Evolutionary conservation across 768 basidiomycete genomes (phyloP).

Genomic region (Pleurotus pulmonarius): DNA sequence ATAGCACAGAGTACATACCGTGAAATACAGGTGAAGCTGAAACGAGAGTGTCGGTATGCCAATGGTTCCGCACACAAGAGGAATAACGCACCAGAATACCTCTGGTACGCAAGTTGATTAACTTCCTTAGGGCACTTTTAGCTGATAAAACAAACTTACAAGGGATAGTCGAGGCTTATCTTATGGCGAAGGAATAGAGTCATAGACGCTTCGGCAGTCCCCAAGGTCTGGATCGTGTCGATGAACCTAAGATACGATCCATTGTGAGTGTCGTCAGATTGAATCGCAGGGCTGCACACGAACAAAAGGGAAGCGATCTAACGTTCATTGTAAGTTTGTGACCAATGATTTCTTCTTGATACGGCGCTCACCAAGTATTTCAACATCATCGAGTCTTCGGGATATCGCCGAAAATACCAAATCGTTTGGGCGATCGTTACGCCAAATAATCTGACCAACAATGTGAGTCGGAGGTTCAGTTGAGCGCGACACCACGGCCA

Average conservation of each 20-base stretch:
- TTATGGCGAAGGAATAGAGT: not conserved
- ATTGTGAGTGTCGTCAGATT: not conserved
- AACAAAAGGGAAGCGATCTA: not conserved
- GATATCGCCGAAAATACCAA: not conserved
- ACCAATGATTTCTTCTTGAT: not conserved
- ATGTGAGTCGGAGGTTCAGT: too few species aligned
- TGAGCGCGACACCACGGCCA: too few species aligned
- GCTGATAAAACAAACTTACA: not conserved
- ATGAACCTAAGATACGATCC: not conserved
- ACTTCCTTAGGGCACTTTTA: not conserved
- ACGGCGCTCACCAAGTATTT: not conserved
- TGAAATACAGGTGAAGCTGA: not conserved
- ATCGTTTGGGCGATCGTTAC: not conserved
- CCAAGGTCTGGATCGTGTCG: not conserved
- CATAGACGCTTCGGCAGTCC: not conserved
- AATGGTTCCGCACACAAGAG: not conserved
- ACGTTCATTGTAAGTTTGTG: not conserved
- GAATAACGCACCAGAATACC: not conserved
- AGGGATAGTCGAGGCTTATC: not conserved
- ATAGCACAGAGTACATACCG: not conserved
- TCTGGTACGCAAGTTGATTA: not conserved
- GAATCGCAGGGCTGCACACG: not conserved
- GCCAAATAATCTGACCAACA: not conserved
- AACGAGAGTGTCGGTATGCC: not conserved
- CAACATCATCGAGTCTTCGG: not conserved